Base-by-base conservation (phyloP, 2,329 filamentous ascomycete genomes). In the Penicillium italicum region DNA sequence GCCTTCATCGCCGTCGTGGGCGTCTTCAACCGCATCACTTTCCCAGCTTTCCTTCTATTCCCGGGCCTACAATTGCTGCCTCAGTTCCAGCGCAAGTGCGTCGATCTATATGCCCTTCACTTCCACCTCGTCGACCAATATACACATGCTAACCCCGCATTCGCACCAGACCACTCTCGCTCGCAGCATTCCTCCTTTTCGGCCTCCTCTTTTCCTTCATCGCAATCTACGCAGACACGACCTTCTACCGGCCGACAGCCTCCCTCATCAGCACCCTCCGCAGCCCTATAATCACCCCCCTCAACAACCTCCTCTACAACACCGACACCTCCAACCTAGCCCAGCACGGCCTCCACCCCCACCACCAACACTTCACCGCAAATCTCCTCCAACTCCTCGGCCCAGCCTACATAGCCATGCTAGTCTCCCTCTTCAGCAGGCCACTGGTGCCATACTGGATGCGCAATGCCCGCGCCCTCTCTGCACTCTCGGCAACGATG, bases 11-110 rank as follows among this genome's bases (percentile, higher is more conserved):
- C 84, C 50, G 87, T 96, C 14, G 89, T 94, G 67, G 94, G 94
- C 47, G 78, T 93, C 56, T 99, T 99, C 76, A 99, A 97, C 75
- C 86, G 94, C 62, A 97, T 97, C 68, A 99, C 94, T 10, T 97
- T 97, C 73, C 93, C 93, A 43, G 93, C 92, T 14, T 99, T 96
- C 72, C 76, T 99, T 59, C 73, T 96, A 56, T 85, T 97, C 70
- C 93, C 94, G 50, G 87, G 88, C 34, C 77, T 96, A 70, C 87
- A 86, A 69, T 80, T 99, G 69, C 79, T 97, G 72, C 91, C 91
- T 62, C 89, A 96, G 77, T 94, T 96, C 69, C 76, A 84, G 72
- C 85, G 86, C 72, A 93, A 87, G 89, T 94, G 75, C 69, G 84
- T 77, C 26, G 22, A 31, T 47, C 18, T 10, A 14, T 8, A 20